Evolutionary conservation across 1,139 yeast species (phyloP).

Genomic region (Sugiyamaella sp.): DNA sequence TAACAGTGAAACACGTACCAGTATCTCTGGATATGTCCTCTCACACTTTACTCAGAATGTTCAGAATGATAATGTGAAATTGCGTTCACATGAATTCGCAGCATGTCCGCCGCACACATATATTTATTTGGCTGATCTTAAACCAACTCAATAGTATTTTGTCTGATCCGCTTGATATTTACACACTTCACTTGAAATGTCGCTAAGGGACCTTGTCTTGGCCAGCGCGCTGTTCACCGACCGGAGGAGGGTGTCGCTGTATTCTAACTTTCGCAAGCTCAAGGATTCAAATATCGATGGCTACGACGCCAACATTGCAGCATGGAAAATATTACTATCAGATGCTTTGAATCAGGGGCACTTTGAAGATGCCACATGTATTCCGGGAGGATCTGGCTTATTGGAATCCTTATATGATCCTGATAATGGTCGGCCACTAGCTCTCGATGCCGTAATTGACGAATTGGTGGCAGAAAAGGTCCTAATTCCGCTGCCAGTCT

Average conservation of each 20-base stretch:
- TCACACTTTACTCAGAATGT: too few species aligned
- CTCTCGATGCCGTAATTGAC: conserved; percentile 42
- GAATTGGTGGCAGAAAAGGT: conserved; percentile 36
- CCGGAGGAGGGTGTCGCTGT: conserved; percentile 62
- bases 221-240: conserved; percentile 46
- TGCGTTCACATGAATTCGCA: neutral
- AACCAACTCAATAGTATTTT: neutral
- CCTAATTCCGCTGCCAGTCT: conserved; percentile 35
- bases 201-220: conserved; percentile 28
- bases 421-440: conserved; percentile 41
- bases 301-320: conserved; percentile 64
- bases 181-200: conserved; percentile 12
- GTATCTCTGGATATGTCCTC: neutral
- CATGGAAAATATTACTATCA: conserved; percentile 55
- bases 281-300: conserved; percentile 66
- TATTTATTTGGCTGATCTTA: neutral
- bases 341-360: conserved; percentile 35
- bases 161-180: too few species aligned
- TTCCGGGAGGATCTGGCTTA: conserved; percentile 38
- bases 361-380: conserved; percentile 24
- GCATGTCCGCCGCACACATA: neutral
- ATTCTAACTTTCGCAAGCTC: conserved; percentile 59
- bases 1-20: too few species aligned
- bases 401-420: conserved; percentile 36
- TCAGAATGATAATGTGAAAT: too few species aligned